Percentiles rank a stretch among this genome's conserved stretches.
These are phyloP conservation scores for Simplicillium sp. DNA, from an alignment of 2,329 filamentous ascomycete species.

Conservation along the genomic window DNA sequence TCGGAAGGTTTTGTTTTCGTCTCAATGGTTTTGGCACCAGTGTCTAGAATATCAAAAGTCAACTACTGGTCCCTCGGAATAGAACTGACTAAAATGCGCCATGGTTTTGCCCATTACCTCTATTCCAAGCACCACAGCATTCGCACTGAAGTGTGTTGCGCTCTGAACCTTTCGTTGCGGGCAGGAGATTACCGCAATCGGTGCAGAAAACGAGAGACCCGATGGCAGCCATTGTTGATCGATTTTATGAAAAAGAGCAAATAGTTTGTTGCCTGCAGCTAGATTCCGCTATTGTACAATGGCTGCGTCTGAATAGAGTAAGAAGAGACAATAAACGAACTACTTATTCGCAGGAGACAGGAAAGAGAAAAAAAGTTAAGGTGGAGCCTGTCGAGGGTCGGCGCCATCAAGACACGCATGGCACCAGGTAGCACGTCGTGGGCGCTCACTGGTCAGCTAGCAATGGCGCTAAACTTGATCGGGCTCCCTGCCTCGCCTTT, in stretches of 20 bases:
- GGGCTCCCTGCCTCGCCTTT: constrained; percentile 5
- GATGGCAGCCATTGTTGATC: constrained; percentile 66
- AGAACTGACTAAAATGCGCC: not conserved
- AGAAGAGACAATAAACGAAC: too few species aligned
- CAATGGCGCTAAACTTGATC: constrained; percentile 6
- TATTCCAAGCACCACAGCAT: constrained; percentile 76
- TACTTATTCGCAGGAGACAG: too few species aligned
- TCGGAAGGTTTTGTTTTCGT: constrained; percentile 82
- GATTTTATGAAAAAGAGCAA: constrained; percentile 1
- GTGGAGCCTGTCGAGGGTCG: not conserved
- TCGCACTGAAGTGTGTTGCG: constrained; percentile 74
- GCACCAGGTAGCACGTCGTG: not conserved
- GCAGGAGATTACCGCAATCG: constrained; percentile 84
- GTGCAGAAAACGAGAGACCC: constrained; percentile 89
- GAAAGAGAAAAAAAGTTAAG: not conserved
- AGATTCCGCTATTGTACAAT: too few species aligned
- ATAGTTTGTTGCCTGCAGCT: too few species aligned
- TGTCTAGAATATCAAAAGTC: constrained; percentile 40
- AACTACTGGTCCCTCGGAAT: not conserved
- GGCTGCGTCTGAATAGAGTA: too few species aligned
- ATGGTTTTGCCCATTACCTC: constrained; percentile 46
- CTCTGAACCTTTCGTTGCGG: constrained; percentile 65
- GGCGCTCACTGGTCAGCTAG: constrained; percentile 5
- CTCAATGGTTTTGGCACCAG: constrained; percentile 63
- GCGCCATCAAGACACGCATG: not conserved